Conservation (phyloP, 176 grass and related monocot genomes). For the Luzula sylvatica region DNA sequence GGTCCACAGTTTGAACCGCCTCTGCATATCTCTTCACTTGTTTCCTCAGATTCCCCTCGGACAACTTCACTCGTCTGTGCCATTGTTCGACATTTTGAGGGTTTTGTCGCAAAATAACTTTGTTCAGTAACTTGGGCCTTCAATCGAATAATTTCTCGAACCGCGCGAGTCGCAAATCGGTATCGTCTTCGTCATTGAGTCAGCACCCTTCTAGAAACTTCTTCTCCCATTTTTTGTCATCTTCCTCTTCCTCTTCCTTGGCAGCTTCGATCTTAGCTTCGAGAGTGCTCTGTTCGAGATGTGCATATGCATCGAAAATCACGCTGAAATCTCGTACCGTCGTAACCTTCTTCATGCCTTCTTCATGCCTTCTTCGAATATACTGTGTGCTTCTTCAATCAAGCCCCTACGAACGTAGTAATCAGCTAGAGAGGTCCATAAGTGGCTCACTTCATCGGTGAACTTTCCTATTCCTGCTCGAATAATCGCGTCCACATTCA, state of each 20-base stretch:
- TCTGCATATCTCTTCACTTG: slow-evolving; percentile 46
- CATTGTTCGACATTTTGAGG: slow-evolving; percentile 56
- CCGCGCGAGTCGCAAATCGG: slow-evolving; percentile 33
- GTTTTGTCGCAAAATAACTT: slow-evolving; percentile 52
- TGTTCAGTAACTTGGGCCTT: slow-evolving; percentile 45
- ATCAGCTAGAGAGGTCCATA: slow-evolving; percentile 46
- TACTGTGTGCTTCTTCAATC: slow-evolving; percentile 39
- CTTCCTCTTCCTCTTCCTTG: slow-evolving; percentile 22
- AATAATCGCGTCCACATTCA: slow-evolving; percentile 63
- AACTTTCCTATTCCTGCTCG: slow-evolving; percentile 39
- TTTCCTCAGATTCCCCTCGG: slow-evolving; percentile 28
- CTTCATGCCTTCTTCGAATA: slow-evolving; percentile 44
- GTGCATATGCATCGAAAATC: slow-evolving; percentile 55
- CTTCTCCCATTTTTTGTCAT: slow-evolving; percentile 17
- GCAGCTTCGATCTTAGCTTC: slow-evolving; percentile 36
- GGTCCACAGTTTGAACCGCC: slow-evolving; percentile 42
- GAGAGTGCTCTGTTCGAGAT: slow-evolving; percentile 47
- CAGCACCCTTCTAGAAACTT: slow-evolving; percentile 37
- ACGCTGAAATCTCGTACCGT: slow-evolving; percentile 43
- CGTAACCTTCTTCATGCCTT: slow-evolving; percentile 12
- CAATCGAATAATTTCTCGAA: slow-evolving; percentile 45
- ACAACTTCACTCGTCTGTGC: slow-evolving; percentile 36
- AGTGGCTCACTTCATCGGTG: slow-evolving; percentile 34
- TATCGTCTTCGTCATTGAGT: slow-evolving; percentile 36
- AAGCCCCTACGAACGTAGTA: slow-evolving; percentile 47